A percentile compares a stretch with the other conserved stretches of the same genome.
These are phyloP conservation scores for Mycena galericulata DNA, from an alignment of 768 basidiomycete species.

Conservation along the genomic window DNA sequence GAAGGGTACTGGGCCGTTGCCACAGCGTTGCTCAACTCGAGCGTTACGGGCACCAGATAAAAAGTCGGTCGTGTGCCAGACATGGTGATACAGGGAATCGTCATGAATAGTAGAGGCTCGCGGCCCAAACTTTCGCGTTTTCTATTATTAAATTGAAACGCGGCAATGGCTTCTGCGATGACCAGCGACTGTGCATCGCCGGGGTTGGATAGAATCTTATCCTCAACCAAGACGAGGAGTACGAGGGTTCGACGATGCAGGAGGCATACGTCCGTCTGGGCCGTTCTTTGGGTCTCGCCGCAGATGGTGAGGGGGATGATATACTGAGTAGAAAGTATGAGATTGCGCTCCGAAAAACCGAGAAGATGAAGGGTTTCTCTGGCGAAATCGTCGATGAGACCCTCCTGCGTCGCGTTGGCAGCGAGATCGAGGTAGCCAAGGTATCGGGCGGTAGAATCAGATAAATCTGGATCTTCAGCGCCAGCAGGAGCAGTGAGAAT, in stretches of 20 bases:
- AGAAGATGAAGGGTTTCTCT: constrained; percentile 40
- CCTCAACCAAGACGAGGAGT: constrained; percentile 42
- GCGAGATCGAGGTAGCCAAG: constrained; percentile 41
- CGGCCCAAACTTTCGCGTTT: constrained; percentile 35
- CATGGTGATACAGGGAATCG: constrained; percentile 50
- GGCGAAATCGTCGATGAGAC: constrained; percentile 39
- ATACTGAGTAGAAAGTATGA: constrained; percentile 33
- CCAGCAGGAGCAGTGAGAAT: constrained; percentile 37
- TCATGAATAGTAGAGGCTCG: constrained; percentile 40
- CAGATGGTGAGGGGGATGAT: constrained; percentile 46
- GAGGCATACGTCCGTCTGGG: constrained; percentile 46
- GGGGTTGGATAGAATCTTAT: constrained; percentile 37
- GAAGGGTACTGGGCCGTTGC: constrained; percentile 38
- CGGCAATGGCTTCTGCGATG: constrained; percentile 46
- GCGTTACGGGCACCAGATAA: constrained; percentile 50
- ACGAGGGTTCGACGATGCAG: constrained; percentile 31
- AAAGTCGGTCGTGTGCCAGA: constrained; percentile 48
- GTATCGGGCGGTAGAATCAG: constrained; percentile 35
- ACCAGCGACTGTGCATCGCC: constrained; percentile 41
- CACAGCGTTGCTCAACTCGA: constrained; percentile 44
- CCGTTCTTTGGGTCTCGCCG: constrained; percentile 35
- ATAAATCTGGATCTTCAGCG: constrained; percentile 36
- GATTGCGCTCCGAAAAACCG: constrained; percentile 37
- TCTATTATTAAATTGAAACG: constrained; percentile 47
- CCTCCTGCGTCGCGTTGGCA: constrained; percentile 37